Conservation (phyloP, 2,329 filamentous ascomycete species). For the Xylaria sp. region DNA sequence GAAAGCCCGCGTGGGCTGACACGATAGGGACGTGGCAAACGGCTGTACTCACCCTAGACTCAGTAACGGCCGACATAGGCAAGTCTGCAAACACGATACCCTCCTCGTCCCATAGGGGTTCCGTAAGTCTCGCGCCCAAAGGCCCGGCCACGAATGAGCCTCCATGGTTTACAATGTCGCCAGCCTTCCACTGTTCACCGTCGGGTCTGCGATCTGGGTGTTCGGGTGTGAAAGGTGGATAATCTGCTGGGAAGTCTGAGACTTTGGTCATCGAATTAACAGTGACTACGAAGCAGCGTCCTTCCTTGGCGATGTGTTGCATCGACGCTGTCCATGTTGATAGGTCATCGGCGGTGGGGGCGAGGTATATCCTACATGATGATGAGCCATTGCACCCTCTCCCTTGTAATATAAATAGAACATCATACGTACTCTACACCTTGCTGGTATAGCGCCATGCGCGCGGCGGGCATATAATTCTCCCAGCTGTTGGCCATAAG, state of each 20-base stretch:
- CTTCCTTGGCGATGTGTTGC: slow-evolving; percentile 53
- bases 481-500: slow-evolving; percentile 43
- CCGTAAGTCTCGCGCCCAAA: slow-evolving; percentile 45
- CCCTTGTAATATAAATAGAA: background rate
- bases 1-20: background rate
- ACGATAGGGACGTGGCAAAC: background rate
- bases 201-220: slow-evolving; percentile 47
- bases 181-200: slow-evolving; percentile 44
- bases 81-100: slow-evolving; percentile 47
- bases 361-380: slow-evolving; percentile 40
- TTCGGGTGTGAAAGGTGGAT: slow-evolving; percentile 48
- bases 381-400: slow-evolving; percentile 3
- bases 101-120: slow-evolving; percentile 49
- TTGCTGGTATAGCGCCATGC: slow-evolving; percentile 50
- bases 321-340: slow-evolving; percentile 48
- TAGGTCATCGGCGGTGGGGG: slow-evolving; percentile 43
- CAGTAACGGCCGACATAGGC: slow-evolving; percentile 42
- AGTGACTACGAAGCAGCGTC: slow-evolving; percentile 50
- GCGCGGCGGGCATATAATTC: slow-evolving; percentile 52
- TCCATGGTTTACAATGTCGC: slow-evolving; percentile 48
- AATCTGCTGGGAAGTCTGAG: slow-evolving; percentile 49
- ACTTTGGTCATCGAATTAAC: slow-evolving; percentile 49
- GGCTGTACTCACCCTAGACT: slow-evolving; percentile 43
- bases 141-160: slow-evolving; percentile 50
- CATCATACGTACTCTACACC: slow-evolving; percentile 45